A percentile compares a stretch with the other conserved stretches of the same genome.
Evolutionary conservation across 2,329 filamentous ascomycete genomes (phyloP).

Genomic region (Emmonsiellopsis sp.): DNA sequence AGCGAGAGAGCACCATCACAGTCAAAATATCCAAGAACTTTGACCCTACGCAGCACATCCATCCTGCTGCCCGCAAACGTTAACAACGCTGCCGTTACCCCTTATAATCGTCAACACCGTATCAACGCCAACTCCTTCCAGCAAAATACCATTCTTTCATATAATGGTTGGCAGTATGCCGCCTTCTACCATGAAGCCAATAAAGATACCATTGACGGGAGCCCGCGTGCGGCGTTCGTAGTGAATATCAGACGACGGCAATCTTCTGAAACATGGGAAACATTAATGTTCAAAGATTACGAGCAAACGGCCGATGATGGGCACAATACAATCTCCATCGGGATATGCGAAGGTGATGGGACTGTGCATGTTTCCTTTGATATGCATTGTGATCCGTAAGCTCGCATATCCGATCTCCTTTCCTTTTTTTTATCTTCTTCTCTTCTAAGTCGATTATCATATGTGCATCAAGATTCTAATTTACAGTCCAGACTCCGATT

Average conservation of each 20-base stretch:
- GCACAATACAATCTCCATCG: conserved; percentile 45
- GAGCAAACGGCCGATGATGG: conserved; percentile 42
- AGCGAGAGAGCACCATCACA: too few relatives aligned
- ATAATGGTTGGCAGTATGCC: conserved; percentile 41
- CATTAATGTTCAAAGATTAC: conserved; percentile 41
- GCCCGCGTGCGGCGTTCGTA: not conserved
- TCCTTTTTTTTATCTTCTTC: not conserved
- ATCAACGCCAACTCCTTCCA: conserved; percentile 43
- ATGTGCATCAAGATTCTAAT: too few relatives aligned
- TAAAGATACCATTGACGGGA: not conserved
- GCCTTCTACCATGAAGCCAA: conserved; percentile 29
- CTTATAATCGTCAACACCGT: not conserved
- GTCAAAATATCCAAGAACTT: too few relatives aligned
- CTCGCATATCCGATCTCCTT: conserved; percentile 1
- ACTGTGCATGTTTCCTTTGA: conserved; percentile 47
- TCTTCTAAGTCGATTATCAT: too few relatives aligned
- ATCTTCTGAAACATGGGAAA: conserved; percentile 29
- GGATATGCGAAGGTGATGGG: conserved; percentile 41
- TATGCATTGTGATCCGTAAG: conserved; percentile 37
- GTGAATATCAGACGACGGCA: not conserved
- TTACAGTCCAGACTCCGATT: not conserved
- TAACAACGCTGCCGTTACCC: not conserved
- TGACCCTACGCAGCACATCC: too few relatives aligned
- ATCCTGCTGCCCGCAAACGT: too few relatives aligned
- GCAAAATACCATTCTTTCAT: conserved; percentile 39